Conservation (phyloP, 2,329 filamentous ascomycete species). For the Aspergillus aculeatus region DNA sequence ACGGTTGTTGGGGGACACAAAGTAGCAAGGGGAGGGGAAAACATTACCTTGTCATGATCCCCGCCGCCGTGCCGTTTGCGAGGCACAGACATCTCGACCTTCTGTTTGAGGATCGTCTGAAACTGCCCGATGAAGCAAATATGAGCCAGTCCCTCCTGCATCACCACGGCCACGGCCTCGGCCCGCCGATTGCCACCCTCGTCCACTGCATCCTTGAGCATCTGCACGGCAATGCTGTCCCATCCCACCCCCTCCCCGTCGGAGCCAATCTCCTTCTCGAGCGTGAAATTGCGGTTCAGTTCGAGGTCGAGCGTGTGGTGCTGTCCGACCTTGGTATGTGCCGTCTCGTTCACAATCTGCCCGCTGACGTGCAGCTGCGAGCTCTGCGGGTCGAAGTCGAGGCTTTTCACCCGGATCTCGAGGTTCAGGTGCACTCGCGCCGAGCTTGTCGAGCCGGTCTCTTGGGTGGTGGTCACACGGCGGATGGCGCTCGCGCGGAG, state of each 20-base stretch:
- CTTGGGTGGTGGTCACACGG: constrained; percentile 59
- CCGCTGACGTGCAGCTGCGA: constrained; percentile 69
- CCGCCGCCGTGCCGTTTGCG: constrained; percentile 48
- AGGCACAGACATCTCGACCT: constrained; percentile 49
- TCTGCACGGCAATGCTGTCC: constrained; percentile 83
- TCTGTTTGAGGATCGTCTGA: constrained; percentile 51
- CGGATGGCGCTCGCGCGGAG: constrained; percentile 67
- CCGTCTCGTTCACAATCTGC: constrained; percentile 64
- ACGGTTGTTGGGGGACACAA: too few species aligned
- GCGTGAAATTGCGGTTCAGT: constrained; percentile 78
- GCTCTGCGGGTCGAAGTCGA: constrained; percentile 69
- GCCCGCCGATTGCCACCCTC: constrained; percentile 68
- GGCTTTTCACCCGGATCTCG: constrained; percentile 62
- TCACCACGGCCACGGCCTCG: constrained; percentile 83
- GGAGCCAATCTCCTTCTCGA: constrained; percentile 70
- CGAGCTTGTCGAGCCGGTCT: constrained; percentile 62
- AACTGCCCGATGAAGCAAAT: constrained; percentile 53
- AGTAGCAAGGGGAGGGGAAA: too few species aligned
- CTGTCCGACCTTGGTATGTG: constrained; percentile 64
- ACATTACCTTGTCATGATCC: constrained; percentile 49
- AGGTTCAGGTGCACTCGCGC: constrained; percentile 64
- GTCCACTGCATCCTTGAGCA: constrained; percentile 74
- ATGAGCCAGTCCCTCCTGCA: constrained; percentile 69
- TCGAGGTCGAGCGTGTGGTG: constrained; percentile 80
- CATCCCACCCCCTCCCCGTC: constrained; percentile 59